Conservation (phyloP, 2,329 filamentous ascomycete species). For the Colletotrichum eleusines region DNA sequence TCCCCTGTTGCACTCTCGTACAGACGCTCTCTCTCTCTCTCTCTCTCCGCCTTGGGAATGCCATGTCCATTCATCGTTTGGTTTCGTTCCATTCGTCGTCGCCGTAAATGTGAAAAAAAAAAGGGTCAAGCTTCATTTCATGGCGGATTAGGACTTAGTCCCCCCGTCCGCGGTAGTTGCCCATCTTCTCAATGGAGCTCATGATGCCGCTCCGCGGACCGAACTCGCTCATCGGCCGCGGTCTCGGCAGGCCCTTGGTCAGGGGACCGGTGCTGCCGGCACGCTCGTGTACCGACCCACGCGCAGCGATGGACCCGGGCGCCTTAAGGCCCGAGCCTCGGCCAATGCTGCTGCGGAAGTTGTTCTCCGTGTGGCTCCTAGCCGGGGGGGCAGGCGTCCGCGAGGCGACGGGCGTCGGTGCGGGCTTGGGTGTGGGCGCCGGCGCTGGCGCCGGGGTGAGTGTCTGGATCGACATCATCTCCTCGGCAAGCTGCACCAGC, state of each 20-base stretch:
- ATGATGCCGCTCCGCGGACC: constrained; percentile 77
- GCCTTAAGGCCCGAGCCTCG: constrained; percentile 71
- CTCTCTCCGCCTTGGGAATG: constrained; percentile 18
- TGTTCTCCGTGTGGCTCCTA: constrained; percentile 50
- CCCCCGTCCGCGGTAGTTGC: constrained; percentile 66
- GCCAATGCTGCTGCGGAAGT: constrained; percentile 66
- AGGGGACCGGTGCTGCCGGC: constrained; percentile 55
- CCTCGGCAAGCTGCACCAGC: constrained; percentile 83
- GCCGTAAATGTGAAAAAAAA: background rate
- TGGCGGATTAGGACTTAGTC: constrained; percentile 36
- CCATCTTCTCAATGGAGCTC: constrained; percentile 91
- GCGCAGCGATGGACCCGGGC: constrained; percentile 64
- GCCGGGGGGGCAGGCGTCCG: constrained; percentile 42
- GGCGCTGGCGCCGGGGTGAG: constrained; percentile 50
- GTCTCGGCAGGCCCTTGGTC: constrained; percentile 56
- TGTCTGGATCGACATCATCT: constrained; percentile 80
- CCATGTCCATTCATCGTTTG: constrained; percentile 38
- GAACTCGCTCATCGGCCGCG: constrained; percentile 61
- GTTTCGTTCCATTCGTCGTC: constrained; percentile 34
- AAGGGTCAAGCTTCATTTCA: background rate
- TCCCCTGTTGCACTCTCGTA: background rate
- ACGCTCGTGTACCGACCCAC: constrained; percentile 62
- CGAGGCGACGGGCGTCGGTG: constrained; percentile 43
- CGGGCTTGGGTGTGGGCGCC: constrained; percentile 36
- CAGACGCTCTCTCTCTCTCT: background rate